Evolutionary conservation across 495 filamentous ascomycete genomes (phyloP), one percentile per base, ranked within the genome.

Genomic region (Elasticomyces elasticus): DNA sequence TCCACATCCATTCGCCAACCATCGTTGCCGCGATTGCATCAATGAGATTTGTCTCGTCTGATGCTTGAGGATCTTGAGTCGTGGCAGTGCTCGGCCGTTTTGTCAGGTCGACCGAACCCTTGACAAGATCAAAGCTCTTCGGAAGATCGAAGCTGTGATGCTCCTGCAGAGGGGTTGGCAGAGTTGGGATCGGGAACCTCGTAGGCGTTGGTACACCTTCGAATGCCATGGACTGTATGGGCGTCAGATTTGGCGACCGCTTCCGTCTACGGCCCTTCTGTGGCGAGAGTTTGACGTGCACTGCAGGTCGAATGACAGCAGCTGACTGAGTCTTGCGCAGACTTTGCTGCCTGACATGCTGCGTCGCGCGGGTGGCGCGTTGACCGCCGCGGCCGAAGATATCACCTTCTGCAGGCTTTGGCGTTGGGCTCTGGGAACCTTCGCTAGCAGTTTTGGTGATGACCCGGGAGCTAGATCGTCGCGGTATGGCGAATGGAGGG

Each of bases 1-100:
- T 98, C 78, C 84, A 97, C 92, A 98, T 97, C 92, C 92, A 98
- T 64, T 97, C 92, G 28, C 92, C 92, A 42, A 97, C 88, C 92
- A 97, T 98, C 5, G 92, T 95, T 61, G 94, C 87, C 2, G 92
- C 89, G 69, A 98, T 97, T 13, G 92, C 87, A 71, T 97, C 91
- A n/a, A 97, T 89, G 25, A 97, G 92, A 53, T 49, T 23, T 5
- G 40, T 46, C 54, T 61, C 58, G 20, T 52, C 31, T 15, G 48
- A 44, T 4, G 28, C 12, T 12, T 42, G 41, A 10, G 24, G 19
- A 3, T 27, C 28, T 10, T 30, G 7, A 19, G 20, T 52, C 2
- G 49, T 24, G 5, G 30, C 54, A 17, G 54, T 45, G 41, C 9
- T 26, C 4, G 54, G 22, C 6, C 24, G 7, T 19, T 38, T 35